Base-by-base conservation (phyloP, 1,139 yeast genomes). In the Groenewaldozyma auringiensis region DNA sequence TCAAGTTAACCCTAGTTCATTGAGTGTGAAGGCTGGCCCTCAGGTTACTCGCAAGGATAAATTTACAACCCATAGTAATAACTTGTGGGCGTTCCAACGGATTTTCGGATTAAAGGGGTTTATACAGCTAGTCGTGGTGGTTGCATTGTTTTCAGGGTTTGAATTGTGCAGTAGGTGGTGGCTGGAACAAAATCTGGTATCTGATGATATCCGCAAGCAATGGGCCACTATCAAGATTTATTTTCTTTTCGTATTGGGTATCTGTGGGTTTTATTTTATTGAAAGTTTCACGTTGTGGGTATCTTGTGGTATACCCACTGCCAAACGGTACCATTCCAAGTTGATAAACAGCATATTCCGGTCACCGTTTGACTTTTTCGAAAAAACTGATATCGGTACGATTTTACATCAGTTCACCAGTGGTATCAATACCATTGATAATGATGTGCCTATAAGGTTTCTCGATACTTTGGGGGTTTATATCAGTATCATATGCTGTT, bases 291-390 rank as follows among this genome's bases (percentile, higher is more conserved):
- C 21, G 4, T 22, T 41, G 14, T 41, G 41, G 40, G 18, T n/a
- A 3, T 21, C 25, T 6, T 41, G 43, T 33, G 43, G 18, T 9
- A 27, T 21, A 32, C 43, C 43, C 9, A 36, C 43, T 6, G 31
- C 43, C 8, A 41, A 20, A 36, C 14, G 16, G n/a, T 20, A 32
- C 13, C 43, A 41, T 21, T 38, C 37, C n/a, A 18, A 41, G 8
- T 88, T 92, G 96, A 81, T 94, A 2, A 67, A 69, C 39, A 71
- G 84, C 53, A 94, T 92, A 11, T 68, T 88, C 51, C 75, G 87
- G 53, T 84, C 81, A 47, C 95, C 88, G 32, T 78, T 79, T 83
- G 60, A 77, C 2, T 81, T 70, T 55, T 69, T 80, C 52, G 87
- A 81, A 56, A 71, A 79, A 1, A 79, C 85, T 0, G 87, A 87